Base-by-base conservation (phyloP, 768 basidiomycete species). In the Macrolepiota fuliginosa region DNA sequence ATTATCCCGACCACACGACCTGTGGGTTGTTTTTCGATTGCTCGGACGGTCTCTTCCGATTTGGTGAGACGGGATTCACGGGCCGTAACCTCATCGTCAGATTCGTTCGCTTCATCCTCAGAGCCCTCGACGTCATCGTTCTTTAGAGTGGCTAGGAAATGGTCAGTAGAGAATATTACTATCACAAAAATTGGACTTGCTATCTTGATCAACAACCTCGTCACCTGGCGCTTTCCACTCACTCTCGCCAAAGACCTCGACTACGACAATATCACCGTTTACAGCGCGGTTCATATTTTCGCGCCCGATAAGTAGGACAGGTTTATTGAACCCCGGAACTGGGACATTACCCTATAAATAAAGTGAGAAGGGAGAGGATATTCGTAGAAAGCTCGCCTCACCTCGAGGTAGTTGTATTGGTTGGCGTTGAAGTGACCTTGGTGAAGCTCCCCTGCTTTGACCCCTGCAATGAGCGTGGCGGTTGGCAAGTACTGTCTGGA, bases 381-480 rank as follows among this genome's bases (percentile, higher is more conserved):
- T 27, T 10, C 11, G 3, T 10, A 17, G 17, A 36, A 17, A 13
- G 12, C 10, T 24, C 32, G 29, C 24, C 60, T 19, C 25, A 55
- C 60, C 42, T 98, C 96, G 13, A 98, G 81, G 67, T 96, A 98
- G 72, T 99, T 98, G 75, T 95, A 99, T 65, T 88, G 88, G 67
- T 92, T 97, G 2, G 95, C 93, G 69, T 91, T 94, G 76, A 96
- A 99, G 70, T 96, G 89, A 0, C 97, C 97, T 76, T 98, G 94
- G 68, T 94, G 85, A 3, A 96, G 82, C 45, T 88, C 78, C 1
- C 92, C 93, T 3, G 85, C 83, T 72, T 95, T 96, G 60, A 98
- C 81, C 1, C 94, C 96, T 10, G 94, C 92, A 40, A 86, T 69
- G 9, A 98, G 73, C 0, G 84, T 86, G 0, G 87, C 80, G 9